A percentile compares a stretch with the other conserved stretches of the same genome.
Conservation (phyloP, 805 yeast genomes). For the Zygosaccharomyces gambellarensis region DNA sequence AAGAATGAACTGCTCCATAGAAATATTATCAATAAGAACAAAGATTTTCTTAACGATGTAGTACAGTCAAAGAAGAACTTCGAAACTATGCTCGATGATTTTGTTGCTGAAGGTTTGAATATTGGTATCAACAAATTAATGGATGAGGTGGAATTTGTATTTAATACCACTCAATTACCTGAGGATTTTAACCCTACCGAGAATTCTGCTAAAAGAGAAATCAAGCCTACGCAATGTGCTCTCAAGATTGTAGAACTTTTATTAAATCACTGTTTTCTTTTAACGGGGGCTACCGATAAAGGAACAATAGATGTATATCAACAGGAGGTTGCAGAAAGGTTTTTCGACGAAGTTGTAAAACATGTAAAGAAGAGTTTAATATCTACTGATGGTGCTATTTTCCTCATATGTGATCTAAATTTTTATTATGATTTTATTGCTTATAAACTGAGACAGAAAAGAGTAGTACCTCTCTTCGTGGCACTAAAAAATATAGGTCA, state of each 20-base stretch:
- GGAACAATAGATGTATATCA: conserved; percentile 87
- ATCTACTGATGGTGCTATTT: conserved; percentile 77
- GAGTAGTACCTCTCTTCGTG: conserved; percentile 68
- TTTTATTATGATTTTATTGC: conserved; percentile 69
- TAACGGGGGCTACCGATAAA: conserved; percentile 81
- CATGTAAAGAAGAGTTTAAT: conserved; percentile 68
- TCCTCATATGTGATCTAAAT: conserved; percentile 76
- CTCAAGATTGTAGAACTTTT: conserved; percentile 55
- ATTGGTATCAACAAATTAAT: conserved; percentile 87
- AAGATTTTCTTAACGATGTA: conserved; percentile 72
- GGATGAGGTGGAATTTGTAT: conserved; percentile 67
- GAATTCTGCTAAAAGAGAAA: conserved; percentile 21
- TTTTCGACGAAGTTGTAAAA: conserved; percentile 71
- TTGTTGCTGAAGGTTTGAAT: conserved; percentile 88
- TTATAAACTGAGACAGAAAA: conserved; percentile 52
- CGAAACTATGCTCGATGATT: conserved; percentile 77
- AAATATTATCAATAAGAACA: conserved; percentile 57
- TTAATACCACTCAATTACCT: conserved; percentile 50
- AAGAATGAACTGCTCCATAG: conserved; percentile 67
- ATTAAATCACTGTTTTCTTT: conserved; percentile 63
- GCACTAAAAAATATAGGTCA: conserved; percentile 84
- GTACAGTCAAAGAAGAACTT: conserved; percentile 75
- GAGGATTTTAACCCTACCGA: conserved; percentile 56
- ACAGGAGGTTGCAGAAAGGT: conserved; percentile 87
- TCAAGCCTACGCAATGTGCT: conserved; percentile 63